Evolutionary conservation across 129 eudicot species (phyloP).

Genomic region (Solidago caesia): DNA sequence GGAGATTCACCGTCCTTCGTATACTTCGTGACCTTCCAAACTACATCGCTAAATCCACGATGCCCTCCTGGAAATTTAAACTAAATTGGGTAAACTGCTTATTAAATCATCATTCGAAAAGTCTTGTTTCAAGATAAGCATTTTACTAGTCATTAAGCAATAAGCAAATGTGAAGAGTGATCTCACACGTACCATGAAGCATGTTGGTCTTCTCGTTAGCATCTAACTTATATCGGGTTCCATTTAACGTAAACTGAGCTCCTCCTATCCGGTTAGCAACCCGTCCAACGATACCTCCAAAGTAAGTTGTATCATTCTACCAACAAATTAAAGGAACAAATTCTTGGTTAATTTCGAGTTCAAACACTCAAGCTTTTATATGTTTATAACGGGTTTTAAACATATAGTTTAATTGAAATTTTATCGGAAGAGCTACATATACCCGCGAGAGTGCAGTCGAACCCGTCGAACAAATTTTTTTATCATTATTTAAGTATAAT

Average conservation of each 20-base stretch:
- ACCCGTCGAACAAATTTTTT: too few species aligned
- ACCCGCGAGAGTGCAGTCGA: too few species aligned
- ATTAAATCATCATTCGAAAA: not conserved
- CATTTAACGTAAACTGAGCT: conserved; percentile 63
- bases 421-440: too few species aligned
- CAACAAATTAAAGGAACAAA: not conserved
- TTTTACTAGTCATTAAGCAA: not conserved
- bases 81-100: not conserved
- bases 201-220: conserved; percentile 61
- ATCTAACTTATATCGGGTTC: conserved; percentile 55
- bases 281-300: conserved; percentile 72
- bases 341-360: not conserved
- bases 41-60: conserved; percentile 45
- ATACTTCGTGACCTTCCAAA: conserved; percentile 42
- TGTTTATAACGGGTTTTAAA: too few species aligned
- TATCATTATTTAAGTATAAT: too few species aligned
- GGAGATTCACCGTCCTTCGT: conserved; percentile 23
- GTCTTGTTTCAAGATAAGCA: not conserved
- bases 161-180: not conserved
- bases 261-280: conserved; percentile 81
- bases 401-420: too few species aligned
- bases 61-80: conserved; percentile 36
- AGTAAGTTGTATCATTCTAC: conserved; percentile 58
- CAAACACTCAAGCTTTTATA: too few species aligned
- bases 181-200: conserved; percentile 54